phyloP scores from a whole-genome alignment of 2,329 filamentous ascomycete genomes.

The Blumeria hordei region DNA sequence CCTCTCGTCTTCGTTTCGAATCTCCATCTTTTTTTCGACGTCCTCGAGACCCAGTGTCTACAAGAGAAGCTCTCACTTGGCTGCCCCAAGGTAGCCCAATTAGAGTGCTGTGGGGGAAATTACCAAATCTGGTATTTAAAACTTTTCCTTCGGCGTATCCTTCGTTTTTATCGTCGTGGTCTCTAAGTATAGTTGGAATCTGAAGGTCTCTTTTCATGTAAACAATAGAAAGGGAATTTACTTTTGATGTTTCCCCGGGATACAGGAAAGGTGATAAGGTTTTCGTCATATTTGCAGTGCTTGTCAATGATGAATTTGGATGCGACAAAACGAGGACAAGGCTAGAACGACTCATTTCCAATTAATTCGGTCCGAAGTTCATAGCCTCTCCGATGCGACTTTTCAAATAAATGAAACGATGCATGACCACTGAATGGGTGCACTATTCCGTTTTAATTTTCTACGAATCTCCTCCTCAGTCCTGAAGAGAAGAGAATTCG shows the following conservation, averaged over 20 bases:
- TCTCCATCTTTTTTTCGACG: slow-evolving; percentile 41
- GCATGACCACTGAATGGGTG: slow-evolving; percentile 4
- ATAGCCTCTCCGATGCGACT: too few species aligned
- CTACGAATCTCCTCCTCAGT: slow-evolving; percentile 4
- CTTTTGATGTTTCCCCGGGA: slow-evolving; percentile 34
- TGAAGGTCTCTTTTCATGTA: slow-evolving; percentile 75
- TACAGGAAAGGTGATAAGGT: slow-evolving; percentile 55
- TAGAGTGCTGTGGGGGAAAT: slow-evolving; percentile 59
- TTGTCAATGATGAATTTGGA: too few species aligned
- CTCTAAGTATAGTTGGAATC: slow-evolving; percentile 46
- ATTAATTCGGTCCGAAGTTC: too few species aligned
- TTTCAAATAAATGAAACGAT: neutral
- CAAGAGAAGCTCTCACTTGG: slow-evolving; percentile 69
- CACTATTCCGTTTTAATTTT: slow-evolving; percentile 5
- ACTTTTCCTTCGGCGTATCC: slow-evolving; percentile 57
- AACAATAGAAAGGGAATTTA: slow-evolving; percentile 53
- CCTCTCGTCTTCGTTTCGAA: slow-evolving; percentile 18
- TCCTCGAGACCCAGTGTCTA: slow-evolving; percentile 78
- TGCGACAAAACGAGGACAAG: too few species aligned
- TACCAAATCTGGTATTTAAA: slow-evolving; percentile 83
- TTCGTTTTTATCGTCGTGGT: slow-evolving; percentile 35
- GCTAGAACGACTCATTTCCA: too few species aligned
- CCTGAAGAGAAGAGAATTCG: neutral
- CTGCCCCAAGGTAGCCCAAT: slow-evolving; percentile 71
- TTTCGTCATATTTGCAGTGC: slow-evolving; percentile 5